Evolutionary conservation across 805 yeast genomes (phyloP).

Genomic region (Priceomyces haplophilus): DNA sequence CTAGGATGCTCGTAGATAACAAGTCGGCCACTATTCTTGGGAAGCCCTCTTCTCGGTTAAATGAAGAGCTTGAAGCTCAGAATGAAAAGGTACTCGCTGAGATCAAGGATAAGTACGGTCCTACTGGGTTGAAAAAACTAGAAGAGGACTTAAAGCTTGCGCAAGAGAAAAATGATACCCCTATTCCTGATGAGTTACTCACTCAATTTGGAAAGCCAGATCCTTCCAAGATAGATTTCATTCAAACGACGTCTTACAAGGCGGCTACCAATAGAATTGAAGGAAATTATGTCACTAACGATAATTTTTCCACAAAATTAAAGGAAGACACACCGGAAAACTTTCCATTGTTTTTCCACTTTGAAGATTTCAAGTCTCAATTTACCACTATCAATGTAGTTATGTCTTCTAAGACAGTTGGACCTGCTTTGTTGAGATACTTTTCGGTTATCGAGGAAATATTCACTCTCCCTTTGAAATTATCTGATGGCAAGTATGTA

Average conservation of each 20-base stretch:
- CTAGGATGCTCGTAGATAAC: slow-evolving; percentile 54
- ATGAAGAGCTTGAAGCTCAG: slow-evolving; percentile 49
- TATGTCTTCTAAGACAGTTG: slow-evolving; percentile 53
- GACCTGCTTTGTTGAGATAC: slow-evolving; percentile 55
- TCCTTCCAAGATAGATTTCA: slow-evolving; percentile 70
- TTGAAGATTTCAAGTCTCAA: slow-evolving; percentile 76
- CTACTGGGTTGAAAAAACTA: slow-evolving; percentile 54
- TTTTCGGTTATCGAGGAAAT: slow-evolving; percentile 62
- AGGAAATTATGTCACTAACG: slow-evolving; percentile 27
- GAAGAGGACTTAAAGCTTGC: slow-evolving; percentile 57
- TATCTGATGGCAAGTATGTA: slow-evolving; percentile 55
- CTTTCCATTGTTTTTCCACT: slow-evolving; percentile 68
- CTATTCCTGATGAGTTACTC: slow-evolving; percentile 69
- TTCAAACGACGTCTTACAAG: slow-evolving; percentile 61
- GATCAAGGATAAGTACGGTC: slow-evolving; percentile 54
- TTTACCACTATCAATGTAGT: slow-evolving; percentile 68
- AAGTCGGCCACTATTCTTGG: slow-evolving; percentile 66
- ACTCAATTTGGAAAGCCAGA: slow-evolving; percentile 67
- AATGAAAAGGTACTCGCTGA: slow-evolving; percentile 48
- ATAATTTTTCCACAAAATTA: slow-evolving; percentile 15
- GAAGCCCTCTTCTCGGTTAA: slow-evolving; percentile 63
- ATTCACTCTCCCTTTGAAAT: slow-evolving; percentile 67
- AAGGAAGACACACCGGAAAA: slow-evolving; percentile 37
- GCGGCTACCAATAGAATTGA: slow-evolving; percentile 48
- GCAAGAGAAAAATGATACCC: slow-evolving; percentile 61